Evolutionary conservation across 179 eudicot species (phyloP), one percentile per base, ranked within the genome.

Genomic region (Drosera spatulata): DNA sequence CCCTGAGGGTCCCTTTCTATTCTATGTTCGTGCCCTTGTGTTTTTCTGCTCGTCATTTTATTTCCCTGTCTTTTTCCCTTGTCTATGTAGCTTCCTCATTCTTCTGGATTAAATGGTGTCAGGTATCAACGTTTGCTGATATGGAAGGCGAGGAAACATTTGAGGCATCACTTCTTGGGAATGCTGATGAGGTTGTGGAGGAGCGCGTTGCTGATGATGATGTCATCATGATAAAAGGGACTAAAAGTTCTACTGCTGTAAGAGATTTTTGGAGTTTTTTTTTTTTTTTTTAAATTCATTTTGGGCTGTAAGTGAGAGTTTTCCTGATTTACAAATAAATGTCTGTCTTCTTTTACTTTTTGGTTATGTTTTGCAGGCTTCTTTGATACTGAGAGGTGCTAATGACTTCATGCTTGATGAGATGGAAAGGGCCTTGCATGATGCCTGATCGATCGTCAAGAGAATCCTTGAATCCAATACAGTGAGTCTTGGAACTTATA

Each of bases 61-160:
- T n/a, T n/a, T n/a, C n/a, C n/a, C n/a, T n/a, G n/a, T n/a, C n/a
- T n/a, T n/a, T n/a, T n/a, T n/a, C n/a, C n/a, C n/a, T n/a, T n/a
- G n/a, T n/a, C n/a, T n/a, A n/a, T n/a, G n/a, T n/a, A 44, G 33
- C 52, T 46, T 52, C 33, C 15, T 61, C 39, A 52, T 58, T 53
- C 61, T 57, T 51, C 46, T 41, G 54, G 44, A 14, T 62, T 41
- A 41, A n/a, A 61, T 58, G 50, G 37, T 7, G 66, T 45, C 83
- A 91, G 96, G 94, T 93, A 39, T 84, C 96, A 47, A 93, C 99
- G 50, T 93, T 93, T 77, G 99, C 96, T 65, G 99, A 93, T 65
- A 89, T 86, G 99, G 96, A 93, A 81, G 99, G 99, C 39, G 99
- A 93, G 47, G 99, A 93, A 81, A 93, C 99, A 59, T 93, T 86